A percentile compares a stretch with the other conserved stretches of the same genome.
These are phyloP conservation scores for Astrocystis sublimbata DNA, from an alignment of 495 filamentous ascomycete genomes.

Conservation along the genomic window DNA sequence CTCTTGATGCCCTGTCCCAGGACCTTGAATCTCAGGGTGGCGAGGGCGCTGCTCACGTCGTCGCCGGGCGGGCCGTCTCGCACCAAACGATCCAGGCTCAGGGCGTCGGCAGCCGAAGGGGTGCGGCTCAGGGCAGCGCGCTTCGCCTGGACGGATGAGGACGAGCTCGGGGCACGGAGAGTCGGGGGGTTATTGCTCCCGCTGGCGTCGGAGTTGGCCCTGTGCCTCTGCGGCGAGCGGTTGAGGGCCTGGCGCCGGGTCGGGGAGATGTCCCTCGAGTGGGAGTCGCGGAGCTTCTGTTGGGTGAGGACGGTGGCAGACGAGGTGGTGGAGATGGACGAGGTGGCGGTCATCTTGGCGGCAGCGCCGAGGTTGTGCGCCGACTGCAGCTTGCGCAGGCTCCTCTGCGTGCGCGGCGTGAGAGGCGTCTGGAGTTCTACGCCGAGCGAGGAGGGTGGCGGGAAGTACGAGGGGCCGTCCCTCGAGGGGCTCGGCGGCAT, in stretches of 20 bases:
- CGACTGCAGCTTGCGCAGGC: slow-evolving; percentile 57
- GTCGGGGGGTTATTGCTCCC: slow-evolving; percentile 32
- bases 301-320: slow-evolving; percentile 57
- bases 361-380: slow-evolving; percentile 54
- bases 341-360: slow-evolving; percentile 34
- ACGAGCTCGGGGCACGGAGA: slow-evolving; percentile 22
- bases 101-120: slow-evolving; percentile 56
- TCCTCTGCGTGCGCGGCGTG: slow-evolving; percentile 49
- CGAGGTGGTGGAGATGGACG: slow-evolving; percentile 34
- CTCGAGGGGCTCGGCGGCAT: slow-evolving; percentile 48
- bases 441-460: slow-evolving; percentile 26
- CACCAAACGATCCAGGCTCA: slow-evolving; percentile 66
- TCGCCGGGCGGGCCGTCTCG: slow-evolving; percentile 73
- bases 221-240: slow-evolving; percentile 56
- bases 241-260: slow-evolving; percentile 36
- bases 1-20: slow-evolving; percentile 77
- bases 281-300: slow-evolving; percentile 45
- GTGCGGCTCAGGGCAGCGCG: slow-evolving; percentile 56
- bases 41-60: slow-evolving; percentile 64
- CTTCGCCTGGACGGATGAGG: slow-evolving; percentile 39
- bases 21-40: slow-evolving; percentile 74
- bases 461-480: slow-evolving; percentile 30
- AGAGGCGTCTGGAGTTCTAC: slow-evolving; percentile 39
- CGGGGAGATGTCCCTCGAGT: slow-evolving; percentile 26
- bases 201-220: slow-evolving; percentile 73